A percentile compares a stretch with the other conserved stretches of the same genome.
Evolutionary conservation across 768 basidiomycete genomes (phyloP).

Genomic region (Cytidiella melzeri): DNA sequence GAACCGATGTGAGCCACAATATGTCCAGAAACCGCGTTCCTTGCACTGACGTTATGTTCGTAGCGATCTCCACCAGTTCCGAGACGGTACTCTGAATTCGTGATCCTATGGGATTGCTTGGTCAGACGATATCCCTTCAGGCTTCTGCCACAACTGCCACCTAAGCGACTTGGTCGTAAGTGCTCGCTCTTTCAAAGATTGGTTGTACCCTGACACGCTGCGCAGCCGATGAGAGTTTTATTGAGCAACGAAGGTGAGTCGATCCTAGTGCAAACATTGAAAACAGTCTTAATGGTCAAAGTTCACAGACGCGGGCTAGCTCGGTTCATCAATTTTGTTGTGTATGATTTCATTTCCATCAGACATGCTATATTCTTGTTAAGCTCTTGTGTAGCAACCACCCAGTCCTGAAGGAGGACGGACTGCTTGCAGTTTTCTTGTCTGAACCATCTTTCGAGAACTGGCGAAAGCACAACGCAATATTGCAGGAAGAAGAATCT

Average conservation of each 20-base stretch:
- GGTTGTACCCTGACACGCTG: too few species aligned
- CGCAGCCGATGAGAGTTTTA: constrained; percentile 82
- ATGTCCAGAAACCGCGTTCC: not conserved
- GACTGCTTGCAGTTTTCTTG: constrained; percentile 73
- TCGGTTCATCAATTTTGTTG: constrained; percentile 72
- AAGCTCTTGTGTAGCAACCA: constrained; percentile 56
- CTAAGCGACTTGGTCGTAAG: constrained; percentile 88
- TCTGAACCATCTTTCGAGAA: constrained; percentile 78
- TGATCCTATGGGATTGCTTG: constrained; percentile 83
- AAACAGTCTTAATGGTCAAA: not conserved
- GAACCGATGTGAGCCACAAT: constrained; percentile 56
- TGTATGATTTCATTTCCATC: constrained; percentile 41
- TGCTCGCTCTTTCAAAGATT: too few species aligned
- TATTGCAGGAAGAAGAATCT: constrained; percentile 87
- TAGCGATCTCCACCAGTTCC: constrained; percentile 65
- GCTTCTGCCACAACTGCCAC: constrained; percentile 79
- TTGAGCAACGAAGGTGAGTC: constrained; percentile 82
- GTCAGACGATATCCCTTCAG: constrained; percentile 90
- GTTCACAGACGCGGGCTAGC: constrained; percentile 66
- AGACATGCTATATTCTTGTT: constrained; percentile 5
- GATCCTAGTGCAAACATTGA: not conserved
- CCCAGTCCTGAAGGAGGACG: constrained; percentile 86
- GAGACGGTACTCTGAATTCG: constrained; percentile 91
- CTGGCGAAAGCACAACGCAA: constrained; percentile 75
- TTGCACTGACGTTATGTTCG: not conserved